These are phyloP conservation scores for Lineolata rhizophorae DNA, from an alignment of 495 filamentous ascomycete genomes.

Conservation along the genomic window DNA sequence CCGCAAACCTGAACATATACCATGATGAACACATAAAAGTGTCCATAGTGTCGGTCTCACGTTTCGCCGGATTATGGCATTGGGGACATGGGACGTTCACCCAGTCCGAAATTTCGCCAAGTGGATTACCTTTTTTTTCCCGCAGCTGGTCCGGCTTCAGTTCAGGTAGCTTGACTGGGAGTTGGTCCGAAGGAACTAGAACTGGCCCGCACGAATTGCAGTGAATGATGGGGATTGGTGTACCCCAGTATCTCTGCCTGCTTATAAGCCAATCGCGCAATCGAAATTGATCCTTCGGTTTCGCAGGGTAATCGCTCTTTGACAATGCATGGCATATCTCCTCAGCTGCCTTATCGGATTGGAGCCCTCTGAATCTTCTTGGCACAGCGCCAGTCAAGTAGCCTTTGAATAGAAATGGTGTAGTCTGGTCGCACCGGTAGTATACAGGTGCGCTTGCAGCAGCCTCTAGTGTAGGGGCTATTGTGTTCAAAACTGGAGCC, in stretches of 20 bases:
- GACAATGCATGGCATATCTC: no score
- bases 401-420: no score
- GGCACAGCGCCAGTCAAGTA: no score
- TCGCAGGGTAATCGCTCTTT: background rate
- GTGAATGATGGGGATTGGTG: conserved; percentile 77
- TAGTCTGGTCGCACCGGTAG: no score
- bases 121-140: conserved; percentile 52
- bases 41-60: conserved; percentile 90
- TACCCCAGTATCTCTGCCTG: conserved; percentile 75
- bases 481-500: background rate
- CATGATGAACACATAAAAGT: conserved; percentile 88
- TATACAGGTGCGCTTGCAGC: no score
- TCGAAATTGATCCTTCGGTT: conserved; percentile 12
- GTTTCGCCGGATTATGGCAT: conserved; percentile 43
- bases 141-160: conserved; percentile 43
- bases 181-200: conserved; percentile 50
- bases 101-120: conserved; percentile 52
- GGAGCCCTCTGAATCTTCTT: no score
- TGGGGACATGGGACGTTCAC: conserved; percentile 53
- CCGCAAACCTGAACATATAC: conserved; percentile 69
- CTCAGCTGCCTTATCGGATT: no score
- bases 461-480: background rate
- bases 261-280: conserved; percentile 77
- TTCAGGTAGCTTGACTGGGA: conserved; percentile 57
- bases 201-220: conserved; percentile 56